phyloP scores from a whole-genome alignment of 306 rosid genomes.

The Castanea crenata region DNA sequence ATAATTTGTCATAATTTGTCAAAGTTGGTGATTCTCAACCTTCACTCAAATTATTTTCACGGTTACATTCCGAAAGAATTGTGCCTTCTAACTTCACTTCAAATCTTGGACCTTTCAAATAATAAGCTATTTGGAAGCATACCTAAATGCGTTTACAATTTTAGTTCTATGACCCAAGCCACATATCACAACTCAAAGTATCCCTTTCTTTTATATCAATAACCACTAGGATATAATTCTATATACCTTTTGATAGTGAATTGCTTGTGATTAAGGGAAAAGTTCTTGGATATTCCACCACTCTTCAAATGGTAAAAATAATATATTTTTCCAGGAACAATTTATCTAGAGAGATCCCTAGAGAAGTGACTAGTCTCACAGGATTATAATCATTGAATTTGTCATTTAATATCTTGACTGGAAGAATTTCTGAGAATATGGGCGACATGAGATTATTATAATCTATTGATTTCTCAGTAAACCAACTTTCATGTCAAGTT shows the following conservation, averaged over 20 bases:
- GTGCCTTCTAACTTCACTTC: conserved; percentile 3
- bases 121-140: neutral
- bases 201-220: too few relatives aligned
- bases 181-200: neutral
- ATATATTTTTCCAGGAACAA: too few relatives aligned
- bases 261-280: neutral
- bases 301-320: too few relatives aligned
- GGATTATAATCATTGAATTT: too few relatives aligned
- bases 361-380: too few relatives aligned
- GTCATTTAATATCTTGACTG: too few relatives aligned
- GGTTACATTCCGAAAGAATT: conserved; percentile 13
- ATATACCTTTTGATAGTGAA: too few relatives aligned
- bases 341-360: too few relatives aligned
- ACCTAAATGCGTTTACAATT: conserved; percentile 8
- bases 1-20: too few relatives aligned
- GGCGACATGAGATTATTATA: neutral
- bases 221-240: too few relatives aligned
- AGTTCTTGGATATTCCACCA: too few relatives aligned
- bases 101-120: neutral
- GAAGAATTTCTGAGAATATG: too few relatives aligned
- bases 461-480: conserved; percentile 13
- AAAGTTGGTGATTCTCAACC: neutral
- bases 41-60: conserved; percentile 9
- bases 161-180: neutral
- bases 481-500: conserved; percentile 9